A percentile compares a stretch with the other conserved stretches of the same genome.
These are phyloP conservation scores for Diaporthe longicolla DNA, from an alignment of 2,329 filamentous ascomycete species.

Conservation along the genomic window DNA sequence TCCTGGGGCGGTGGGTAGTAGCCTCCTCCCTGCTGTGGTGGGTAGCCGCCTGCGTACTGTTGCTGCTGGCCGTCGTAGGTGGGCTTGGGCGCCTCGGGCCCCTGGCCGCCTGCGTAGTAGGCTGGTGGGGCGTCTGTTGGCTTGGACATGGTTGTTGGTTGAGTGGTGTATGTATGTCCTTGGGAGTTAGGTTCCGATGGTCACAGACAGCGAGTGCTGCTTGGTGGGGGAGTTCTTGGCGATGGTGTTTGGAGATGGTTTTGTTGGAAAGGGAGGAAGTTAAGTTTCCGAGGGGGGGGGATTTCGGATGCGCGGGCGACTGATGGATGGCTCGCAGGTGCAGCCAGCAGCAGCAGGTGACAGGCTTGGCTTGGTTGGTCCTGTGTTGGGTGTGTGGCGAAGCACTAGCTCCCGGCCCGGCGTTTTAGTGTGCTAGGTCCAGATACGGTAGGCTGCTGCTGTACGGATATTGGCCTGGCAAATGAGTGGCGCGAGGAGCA, in stretches of 20 bases:
- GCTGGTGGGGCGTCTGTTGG: conserved; percentile 39
- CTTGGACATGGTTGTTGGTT: conserved; percentile 35
- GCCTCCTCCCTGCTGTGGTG: conserved; percentile 1
- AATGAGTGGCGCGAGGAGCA: conserved; percentile 6
- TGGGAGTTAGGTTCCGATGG: neutral
- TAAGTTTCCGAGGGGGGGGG: too few relatives aligned
- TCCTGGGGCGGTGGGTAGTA: conserved; percentile 7
- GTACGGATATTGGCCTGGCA: neutral
- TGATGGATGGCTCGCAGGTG: neutral
- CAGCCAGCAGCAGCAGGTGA: conserved; percentile 6
- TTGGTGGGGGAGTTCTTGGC: neutral
- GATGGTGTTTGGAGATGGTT: neutral
- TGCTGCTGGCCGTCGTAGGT: conserved; percentile 38
- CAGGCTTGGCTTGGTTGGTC: neutral
- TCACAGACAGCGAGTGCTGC: neutral
- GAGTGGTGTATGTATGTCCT: neutral
- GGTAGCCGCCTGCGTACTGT: conserved; percentile 12
- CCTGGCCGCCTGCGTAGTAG: conserved; percentile 35
- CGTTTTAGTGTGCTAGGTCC: conserved; percentile 28
- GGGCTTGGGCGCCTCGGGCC: conserved; percentile 39
- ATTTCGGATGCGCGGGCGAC: conserved; percentile 28
- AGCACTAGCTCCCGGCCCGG: conserved; percentile 31
- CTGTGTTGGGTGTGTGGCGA: conserved; percentile 25
- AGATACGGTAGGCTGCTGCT: neutral
- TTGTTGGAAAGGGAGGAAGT: neutral